Base-by-base conservation (phyloP, 2,329 filamentous ascomycete genomes). In the Neospermospora avenae region DNA sequence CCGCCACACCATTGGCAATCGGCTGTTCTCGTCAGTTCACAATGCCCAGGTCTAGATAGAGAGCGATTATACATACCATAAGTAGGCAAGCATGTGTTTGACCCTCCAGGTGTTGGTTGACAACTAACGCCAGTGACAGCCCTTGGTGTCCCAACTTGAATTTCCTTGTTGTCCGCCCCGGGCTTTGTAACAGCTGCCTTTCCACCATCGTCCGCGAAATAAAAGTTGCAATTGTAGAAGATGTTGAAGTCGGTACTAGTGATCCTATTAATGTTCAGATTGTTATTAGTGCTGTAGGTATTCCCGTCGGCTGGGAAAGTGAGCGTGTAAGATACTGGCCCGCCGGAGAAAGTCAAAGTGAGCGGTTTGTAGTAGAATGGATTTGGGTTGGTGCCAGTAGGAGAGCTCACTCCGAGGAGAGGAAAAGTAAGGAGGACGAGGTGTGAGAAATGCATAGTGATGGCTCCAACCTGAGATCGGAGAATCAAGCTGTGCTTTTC, bases 101-200 rank as follows among this genome's bases (percentile, higher is more conserved):
- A 28, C 4, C 48, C 34, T 13, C 42, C 49, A 34, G 49, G 48
- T 4, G 59, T 61, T 8, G 59, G 59, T 3, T 69, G 64, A 56
- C 77, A 77, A 55, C 71, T 63, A 69, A 78, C 80, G 64, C 71
- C 28, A n/a, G 46, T 46, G 55, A 82, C 73, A 3, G 75, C 74
- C 67, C 77, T 73, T 3, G 79, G 77, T 22, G 79, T 78, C 0
- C 77, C 76, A 24, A 82, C 72, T 8, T 75, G 67, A 22, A 82
- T 71, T 16, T 59, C 55, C 16, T 35, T 46, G 8, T 57, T 46
- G 4, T 35, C 24, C 2, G 60, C 52, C 3, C 31, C 16, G 2
- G 31, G 34, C 18, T 25, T 20, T 10, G 46, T 39, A 22, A 22
- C 34, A 13, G 48, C 44, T 35, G n/a, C 34, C 14, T 28, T 55